Base-by-base conservation (phyloP, 305 asterid species). In the Fraxinus paxiana region DNA sequence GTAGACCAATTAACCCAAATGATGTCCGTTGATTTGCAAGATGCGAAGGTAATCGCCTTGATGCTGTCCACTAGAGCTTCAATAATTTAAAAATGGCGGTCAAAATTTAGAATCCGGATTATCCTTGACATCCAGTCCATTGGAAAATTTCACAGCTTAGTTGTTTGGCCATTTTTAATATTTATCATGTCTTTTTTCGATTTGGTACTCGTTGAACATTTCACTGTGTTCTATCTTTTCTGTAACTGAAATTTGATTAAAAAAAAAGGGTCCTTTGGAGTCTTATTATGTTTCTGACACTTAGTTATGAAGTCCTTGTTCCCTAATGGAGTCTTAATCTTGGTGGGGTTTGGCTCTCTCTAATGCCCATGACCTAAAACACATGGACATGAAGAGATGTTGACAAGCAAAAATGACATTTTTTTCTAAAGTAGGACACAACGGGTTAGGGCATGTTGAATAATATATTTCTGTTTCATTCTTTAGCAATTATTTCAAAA, bases 1-100 rank as follows among this genome's bases (percentile, higher is more conserved):
- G 92, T 96, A 75, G 98, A 93, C 84, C 98, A 98, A 15, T 82
- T 96, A 85, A 85, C 92, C 84, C 96, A 94, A 79, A 92, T 96
- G 87, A 82, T 96, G 81, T 81, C 98, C 8, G 89, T 88, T 81
- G 99, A 94, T 92, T 82, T 96, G 90, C 99, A 91, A 84, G 98
- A 92, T 81, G 93, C 95, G 79, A 96, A 96, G 99, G 99, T 96
- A 88, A 61, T 87, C 59, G 33, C 69, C 22, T 51, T 17, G 33
- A 7, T 31, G n/a, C 59, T 54, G 69, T 69, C 73, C 73, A 71
- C 75, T 81, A 9, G 56, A 77, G 73, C 67, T 75, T 70, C 51
- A 74, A 59, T 35, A 63, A 73, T 79, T 61, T 41, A 38, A 65
- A 71, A 63, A 59, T 56, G 28, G 31, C 0, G 3, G 67, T 63